Evolutionary conservation across 1,284 basidiomycete species (phyloP).

Genomic region (Dichomitus squalens): DNA sequence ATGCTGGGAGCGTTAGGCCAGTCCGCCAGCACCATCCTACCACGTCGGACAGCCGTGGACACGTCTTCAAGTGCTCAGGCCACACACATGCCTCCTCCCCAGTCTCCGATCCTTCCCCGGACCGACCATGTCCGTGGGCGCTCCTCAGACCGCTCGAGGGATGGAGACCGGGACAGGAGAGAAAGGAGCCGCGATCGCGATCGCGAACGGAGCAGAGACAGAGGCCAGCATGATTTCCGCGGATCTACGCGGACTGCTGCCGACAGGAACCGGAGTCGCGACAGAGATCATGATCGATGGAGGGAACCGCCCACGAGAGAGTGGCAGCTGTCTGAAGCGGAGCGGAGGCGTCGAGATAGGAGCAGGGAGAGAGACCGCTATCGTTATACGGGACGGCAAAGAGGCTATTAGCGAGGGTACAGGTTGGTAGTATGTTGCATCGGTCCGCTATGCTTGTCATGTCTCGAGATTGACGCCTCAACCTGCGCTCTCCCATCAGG

Average conservation of each 20-base stretch:
- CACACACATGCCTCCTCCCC: not conserved
- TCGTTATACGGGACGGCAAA: not conserved
- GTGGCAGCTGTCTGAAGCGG: conserved; percentile 1
- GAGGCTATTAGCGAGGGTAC: not conserved
- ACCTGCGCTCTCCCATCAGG: too few species aligned
- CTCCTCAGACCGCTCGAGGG: not conserved
- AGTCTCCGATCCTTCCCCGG: not conserved
- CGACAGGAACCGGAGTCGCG: too few species aligned
- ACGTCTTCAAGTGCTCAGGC: not conserved
- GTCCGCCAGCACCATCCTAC: not conserved
- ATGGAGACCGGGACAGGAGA: conserved; percentile 3
- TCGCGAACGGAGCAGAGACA: too few species aligned
- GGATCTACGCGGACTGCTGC: too few species aligned
- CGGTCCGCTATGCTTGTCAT: too few species aligned
- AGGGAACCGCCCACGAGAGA: not conserved
- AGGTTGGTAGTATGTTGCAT: not conserved
- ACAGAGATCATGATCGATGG: not conserved
- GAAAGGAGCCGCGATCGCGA: conserved; percentile 4
- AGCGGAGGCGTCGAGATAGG: not conserved
- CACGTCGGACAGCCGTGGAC: not conserved
- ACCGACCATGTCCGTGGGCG: not conserved
- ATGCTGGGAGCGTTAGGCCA: not conserved
- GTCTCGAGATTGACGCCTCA: too few species aligned
- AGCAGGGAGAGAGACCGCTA: not conserved
- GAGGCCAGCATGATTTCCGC: too few species aligned